These are phyloP conservation scores for Monosporascus sp. DNA, from an alignment of 2,329 filamentous ascomycete species.

Conservation along the genomic window DNA sequence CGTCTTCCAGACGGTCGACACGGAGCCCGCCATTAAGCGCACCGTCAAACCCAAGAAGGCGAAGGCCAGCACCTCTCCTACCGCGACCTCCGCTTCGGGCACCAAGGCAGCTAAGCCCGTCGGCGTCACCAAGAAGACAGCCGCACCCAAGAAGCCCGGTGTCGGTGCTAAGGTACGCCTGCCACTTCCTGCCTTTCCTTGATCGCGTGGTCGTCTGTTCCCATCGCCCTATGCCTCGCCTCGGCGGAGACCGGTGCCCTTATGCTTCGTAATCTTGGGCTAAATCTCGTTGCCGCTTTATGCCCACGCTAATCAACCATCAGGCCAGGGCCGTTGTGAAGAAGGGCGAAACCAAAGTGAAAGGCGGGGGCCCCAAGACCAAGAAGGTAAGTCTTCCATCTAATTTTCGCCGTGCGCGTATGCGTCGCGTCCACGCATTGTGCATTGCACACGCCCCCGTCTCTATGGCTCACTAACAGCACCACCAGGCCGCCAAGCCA, in stretches of 20 bases:
- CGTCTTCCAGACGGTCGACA: slow-evolving; percentile 45
- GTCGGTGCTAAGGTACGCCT: slow-evolving; percentile 24
- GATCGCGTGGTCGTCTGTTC: background rate
- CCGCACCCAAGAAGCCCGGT: slow-evolving; percentile 26
- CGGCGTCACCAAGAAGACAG: slow-evolving; percentile 29
- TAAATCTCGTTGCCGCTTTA: background rate
- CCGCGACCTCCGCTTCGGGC: slow-evolving; percentile 10
- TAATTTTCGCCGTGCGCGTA: background rate
- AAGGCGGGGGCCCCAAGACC: slow-evolving; percentile 8
- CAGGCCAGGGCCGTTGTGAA: slow-evolving; percentile 26
- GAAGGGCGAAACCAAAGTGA: slow-evolving; percentile 24
- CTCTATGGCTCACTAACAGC: too few relatives aligned
- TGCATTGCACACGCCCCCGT: too few relatives aligned
- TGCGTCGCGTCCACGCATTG: background rate
- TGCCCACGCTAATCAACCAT: slow-evolving; percentile 13
- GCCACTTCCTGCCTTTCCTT: background rate
- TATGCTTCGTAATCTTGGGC: too few relatives aligned
- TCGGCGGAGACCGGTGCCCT: too few relatives aligned
- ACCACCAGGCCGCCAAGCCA: too few relatives aligned
- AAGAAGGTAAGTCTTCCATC: slow-evolving; percentile 17
- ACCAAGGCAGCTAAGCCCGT: slow-evolving; percentile 24
- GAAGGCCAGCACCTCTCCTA: slow-evolving; percentile 12
- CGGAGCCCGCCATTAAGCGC: slow-evolving; percentile 40
- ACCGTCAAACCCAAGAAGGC: slow-evolving; percentile 25
- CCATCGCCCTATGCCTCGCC: too few relatives aligned